Evolutionary conservation across 345 rosid genomes (phyloP), one percentile per base, ranked within the genome.

Genomic region (Hibiscus tridactylites): DNA sequence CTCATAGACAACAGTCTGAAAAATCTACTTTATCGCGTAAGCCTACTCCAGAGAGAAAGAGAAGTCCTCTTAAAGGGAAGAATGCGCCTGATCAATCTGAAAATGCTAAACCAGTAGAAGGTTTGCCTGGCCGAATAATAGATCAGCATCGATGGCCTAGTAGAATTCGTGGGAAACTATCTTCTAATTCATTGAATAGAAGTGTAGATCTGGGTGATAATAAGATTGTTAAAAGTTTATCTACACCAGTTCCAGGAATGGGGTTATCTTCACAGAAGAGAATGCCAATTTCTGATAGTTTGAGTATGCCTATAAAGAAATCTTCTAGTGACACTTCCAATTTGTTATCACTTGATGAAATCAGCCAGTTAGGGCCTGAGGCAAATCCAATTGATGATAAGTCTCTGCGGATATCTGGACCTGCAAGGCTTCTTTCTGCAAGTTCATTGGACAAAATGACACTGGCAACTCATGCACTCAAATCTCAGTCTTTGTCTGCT

Each of bases 131-230:
- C 75, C 85, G 90, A 78, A 76, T 89, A 76, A 89, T 89, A 63
- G 97, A 90, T 79, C 99, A 95, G 75, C 97, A 87, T 79, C 84
- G 94, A 28, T 92, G 97, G 97, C 92, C 99, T 65, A 85, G 91
- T 79, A 86, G 94, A 86, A 77, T 83, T 50, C 85, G 89, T 71
- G 90, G 88, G 61, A 89, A 78, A 80, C 61, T 85, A 59, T 74
- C 84, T 75, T 75, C 87, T 42, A 85, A 72, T 87, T 77, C 89
- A 19, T 75, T 79, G 57, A 80, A 78, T 72, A 80, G 79, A 81
- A 87, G 86, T 81, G 78, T 79, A 74, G 97, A 90, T 90, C 87
- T 87, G 74, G 75, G 79, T 11, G 92, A 85, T 73, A 26, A 85
- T 73, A 89, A 79, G 84, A 79, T 76, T 31, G 66, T 79, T 24